Percentiles rank a stretch among this genome's conserved stretches.
Conservation (phyloP, 768 basidiomycete species). For the Trametes meyenii region DNA sequence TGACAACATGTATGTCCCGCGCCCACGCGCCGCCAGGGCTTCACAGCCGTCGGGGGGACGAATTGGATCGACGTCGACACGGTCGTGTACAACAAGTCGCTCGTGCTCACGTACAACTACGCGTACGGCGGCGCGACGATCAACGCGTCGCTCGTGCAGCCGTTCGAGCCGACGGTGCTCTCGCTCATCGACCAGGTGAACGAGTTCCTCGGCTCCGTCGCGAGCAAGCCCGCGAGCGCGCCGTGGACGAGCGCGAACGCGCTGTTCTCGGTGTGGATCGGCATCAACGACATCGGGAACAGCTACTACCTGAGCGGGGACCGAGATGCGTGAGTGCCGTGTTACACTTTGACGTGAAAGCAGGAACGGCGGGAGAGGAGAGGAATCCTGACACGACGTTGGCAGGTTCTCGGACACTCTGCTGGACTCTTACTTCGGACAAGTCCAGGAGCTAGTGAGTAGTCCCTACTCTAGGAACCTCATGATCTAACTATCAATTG, state of each 20-base stretch:
- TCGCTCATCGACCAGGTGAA: conserved; percentile 65
- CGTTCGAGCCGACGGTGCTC: conserved; percentile 53
- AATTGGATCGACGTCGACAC: conserved; percentile 66
- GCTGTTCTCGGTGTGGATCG: conserved; percentile 71
- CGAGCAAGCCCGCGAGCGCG: conserved; percentile 49
- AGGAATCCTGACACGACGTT: not conserved
- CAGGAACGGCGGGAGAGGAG: not conserved
- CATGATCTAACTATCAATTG: not conserved
- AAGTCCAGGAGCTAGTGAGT: conserved; percentile 52
- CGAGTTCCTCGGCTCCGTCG: conserved; percentile 52
- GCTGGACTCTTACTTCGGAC: conserved; percentile 51
- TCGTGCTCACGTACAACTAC: conserved; percentile 62
- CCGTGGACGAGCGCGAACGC: conserved; percentile 61
- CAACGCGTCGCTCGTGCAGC: conserved; percentile 56
- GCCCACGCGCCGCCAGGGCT: conserved; percentile 39
- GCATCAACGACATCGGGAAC: conserved; percentile 70
- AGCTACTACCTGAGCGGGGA: conserved; percentile 51
- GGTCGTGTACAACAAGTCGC: conserved; percentile 53
- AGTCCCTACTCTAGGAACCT: no score
- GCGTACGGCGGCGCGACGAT: conserved; percentile 72
- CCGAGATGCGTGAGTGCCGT: conserved; percentile 47
- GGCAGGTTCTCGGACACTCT: conserved; percentile 52
- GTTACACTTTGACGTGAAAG: not conserved
- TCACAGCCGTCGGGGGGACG: conserved; percentile 53
- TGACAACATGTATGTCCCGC: not conserved